Evolutionary conservation across 768 basidiomycete genomes (phyloP).

Genomic region (Xerocomellus amylosporus): DNA sequence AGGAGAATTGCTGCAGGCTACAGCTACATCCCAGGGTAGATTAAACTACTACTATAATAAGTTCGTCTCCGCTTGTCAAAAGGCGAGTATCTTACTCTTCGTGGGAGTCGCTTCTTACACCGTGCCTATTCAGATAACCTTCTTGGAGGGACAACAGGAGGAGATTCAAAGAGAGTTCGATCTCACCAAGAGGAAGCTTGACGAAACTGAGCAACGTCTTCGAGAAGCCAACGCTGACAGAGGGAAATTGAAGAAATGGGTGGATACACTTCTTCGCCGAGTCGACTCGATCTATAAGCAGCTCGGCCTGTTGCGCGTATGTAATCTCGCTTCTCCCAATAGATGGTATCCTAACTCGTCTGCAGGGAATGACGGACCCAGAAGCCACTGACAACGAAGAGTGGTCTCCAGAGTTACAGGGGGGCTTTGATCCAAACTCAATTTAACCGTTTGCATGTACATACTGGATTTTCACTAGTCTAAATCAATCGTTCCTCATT

Average conservation of each 20-base stretch:
- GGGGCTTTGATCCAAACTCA: neutral
- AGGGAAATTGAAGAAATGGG: slow-evolving; percentile 11
- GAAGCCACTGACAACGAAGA: slow-evolving; percentile 2
- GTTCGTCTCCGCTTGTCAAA: slow-evolving; percentile 11
- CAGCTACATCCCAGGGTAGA: slow-evolving; percentile 16
- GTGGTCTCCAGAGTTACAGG: neutral
- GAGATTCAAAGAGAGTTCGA: slow-evolving; percentile 16
- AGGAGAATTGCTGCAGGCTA: slow-evolving; percentile 13
- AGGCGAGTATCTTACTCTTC: slow-evolving; percentile 2
- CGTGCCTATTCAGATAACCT: slow-evolving; percentile 7
- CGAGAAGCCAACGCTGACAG: slow-evolving; percentile 17
- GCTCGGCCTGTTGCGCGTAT: slow-evolving; percentile 11
- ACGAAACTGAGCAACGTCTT: slow-evolving; percentile 17
- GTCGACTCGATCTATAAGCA: slow-evolving; percentile 11
- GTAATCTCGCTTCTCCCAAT: neutral
- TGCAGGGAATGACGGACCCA: slow-evolving; percentile 10
- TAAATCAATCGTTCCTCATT: neutral
- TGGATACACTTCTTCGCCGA: slow-evolving; percentile 3
- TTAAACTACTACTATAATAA: slow-evolving; percentile 9
- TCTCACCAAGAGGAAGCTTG: slow-evolving; percentile 14
- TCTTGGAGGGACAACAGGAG: slow-evolving; percentile 15
- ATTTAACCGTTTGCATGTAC: neutral
- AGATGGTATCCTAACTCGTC: neutral
- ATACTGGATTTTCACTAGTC: neutral
- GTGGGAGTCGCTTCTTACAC: neutral